Percentiles rank a stretch among this genome's conserved stretches.
phyloP scores from a whole-genome alignment of 106 monocot genomes.

The Allium sativum region DNA sequence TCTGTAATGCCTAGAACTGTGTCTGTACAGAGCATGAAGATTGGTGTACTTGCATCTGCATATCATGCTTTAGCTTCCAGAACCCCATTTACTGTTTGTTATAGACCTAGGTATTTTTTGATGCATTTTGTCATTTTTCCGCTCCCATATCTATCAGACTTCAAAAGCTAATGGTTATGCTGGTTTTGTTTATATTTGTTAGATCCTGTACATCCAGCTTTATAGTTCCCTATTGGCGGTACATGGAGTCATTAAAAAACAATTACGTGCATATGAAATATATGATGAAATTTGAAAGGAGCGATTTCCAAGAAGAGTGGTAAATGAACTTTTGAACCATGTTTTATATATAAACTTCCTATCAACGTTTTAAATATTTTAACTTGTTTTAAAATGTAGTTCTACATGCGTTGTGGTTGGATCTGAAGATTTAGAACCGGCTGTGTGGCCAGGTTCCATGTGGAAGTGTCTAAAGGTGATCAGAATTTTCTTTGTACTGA shows the following conservation, averaged over 20 bases:
- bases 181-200: not conserved
- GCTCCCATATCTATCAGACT: not conserved
- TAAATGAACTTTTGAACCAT: not conserved
- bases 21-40: constrained; percentile 16
- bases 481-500: not conserved
- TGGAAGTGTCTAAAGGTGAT: constrained; percentile 25
- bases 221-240: constrained; percentile 17
- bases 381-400: constrained; percentile 1
- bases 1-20: constrained; percentile 11
- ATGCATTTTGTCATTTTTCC: not conserved
- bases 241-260: constrained; percentile 20
- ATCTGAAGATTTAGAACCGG: constrained; percentile 14
- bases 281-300: constrained; percentile 21
- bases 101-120: constrained; percentile 15
- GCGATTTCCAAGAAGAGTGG: constrained; percentile 19
- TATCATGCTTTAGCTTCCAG: constrained; percentile 16
- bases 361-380: not conserved
- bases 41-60: constrained; percentile 22
- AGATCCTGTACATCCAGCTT: constrained; percentile 18
- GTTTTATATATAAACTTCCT: not conserved
- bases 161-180: too few relatives aligned
- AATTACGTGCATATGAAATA: constrained; percentile 15
- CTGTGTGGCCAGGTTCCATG: constrained; percentile 21
- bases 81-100: constrained; percentile 19
- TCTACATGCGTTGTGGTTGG: constrained; percentile 6